Base-by-base conservation (phyloP, 2,329 filamentous ascomycete species). In the Pseudonectria buxi region DNA sequence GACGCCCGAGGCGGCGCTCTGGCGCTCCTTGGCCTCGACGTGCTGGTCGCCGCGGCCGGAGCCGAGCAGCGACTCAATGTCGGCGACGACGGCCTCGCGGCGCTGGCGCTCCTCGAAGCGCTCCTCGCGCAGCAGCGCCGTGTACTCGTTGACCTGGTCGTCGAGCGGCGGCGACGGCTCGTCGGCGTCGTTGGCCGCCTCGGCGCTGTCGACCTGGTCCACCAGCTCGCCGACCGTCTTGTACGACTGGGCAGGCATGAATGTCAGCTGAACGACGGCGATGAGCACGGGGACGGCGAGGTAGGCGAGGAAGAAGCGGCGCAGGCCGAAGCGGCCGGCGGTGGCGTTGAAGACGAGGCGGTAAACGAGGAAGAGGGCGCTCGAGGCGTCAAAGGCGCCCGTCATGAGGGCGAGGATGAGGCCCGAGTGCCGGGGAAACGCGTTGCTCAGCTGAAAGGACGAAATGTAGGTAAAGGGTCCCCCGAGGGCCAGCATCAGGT, bases 171-270 rank as follows among this genome's bases (percentile, higher is more conserved):
- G 61, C 42, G 31, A 9, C 18, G 18, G 18, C 18, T 22, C 44
- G 16, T 59, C 48, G 14, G 50, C 51, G 12, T 54, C 49, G 12
- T 57, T 54, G 3, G 55, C 54, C 7, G 56, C 51, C 41, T 59
- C 51, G 14, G 65, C 57, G 27, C 71, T 68, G 46, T 87, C 82
- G 12, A 78, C 81, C 53, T 86, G 75, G 37, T 79, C 74, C 6
- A 92, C 79, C 26, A 95, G 72, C 59, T 95, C 87, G 30, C 86
- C 85, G 1, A 89, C 77, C 0, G 84, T 90, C 61, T 92, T 89
- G 67, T 92, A 92, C 2, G 82, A 87, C 44, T 81, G 77, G 12
- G 65, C 67, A 1, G 86, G 86, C 70, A 94, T 81, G 46, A 90
- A 51, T 27, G 78, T 72, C 16, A 90, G 51, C 59, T 92, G 84